Evolutionary conservation across 1,284 basidiomycete species (phyloP), one percentile per base, ranked within the genome.

Genomic region (Meripilus lineatus): DNA sequence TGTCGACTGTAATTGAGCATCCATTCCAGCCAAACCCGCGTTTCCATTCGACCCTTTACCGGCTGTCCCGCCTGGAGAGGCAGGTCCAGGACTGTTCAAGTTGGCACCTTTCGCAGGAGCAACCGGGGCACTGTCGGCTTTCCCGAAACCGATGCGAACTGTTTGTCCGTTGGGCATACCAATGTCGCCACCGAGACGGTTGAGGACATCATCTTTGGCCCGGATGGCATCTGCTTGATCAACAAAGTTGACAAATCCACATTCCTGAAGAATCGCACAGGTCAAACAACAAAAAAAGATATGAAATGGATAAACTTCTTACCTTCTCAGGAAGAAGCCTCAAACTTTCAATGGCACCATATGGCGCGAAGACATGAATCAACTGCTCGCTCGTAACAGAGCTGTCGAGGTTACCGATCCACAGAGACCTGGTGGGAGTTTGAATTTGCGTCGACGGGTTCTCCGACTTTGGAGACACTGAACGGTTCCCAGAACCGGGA

Each of bases 241-340:
- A 44, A 96, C 89, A 61, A 95, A 99, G 66, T 99, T 99, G 64
- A 99, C 93, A 63, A 99, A 99, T 7, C 94, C 95, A 62, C 96
- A 99, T 62, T 95, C 93, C 92, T 95, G 42, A 30, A 18, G 40
- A 21, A 33, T 37, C 42, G 48, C 42, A 32, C 36, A 32, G 38
- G 48, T 41, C 46, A 40, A 17, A 36, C 33, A 34, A 15, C 38
- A 39, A 40, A 32, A 18, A 44, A 7, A 15, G 5, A 32, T 20
- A 4, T 10, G 33, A 17, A 32, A 13, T 32, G 37, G 21, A 40
- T n/a, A n/a, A n/a, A n/a, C n/a, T n/a, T 62, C 72, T 50, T 42
- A 93, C 92, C 84, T 99, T 98, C 69, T 98, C 95, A 2, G 93
- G 93, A 38, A 98, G 74, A 57, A 98, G 73, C 51, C 95, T 75